These are phyloP conservation scores for Lathyrus tuberosus DNA, from an alignment of 306 rosid species.

Conservation along the genomic window DNA sequence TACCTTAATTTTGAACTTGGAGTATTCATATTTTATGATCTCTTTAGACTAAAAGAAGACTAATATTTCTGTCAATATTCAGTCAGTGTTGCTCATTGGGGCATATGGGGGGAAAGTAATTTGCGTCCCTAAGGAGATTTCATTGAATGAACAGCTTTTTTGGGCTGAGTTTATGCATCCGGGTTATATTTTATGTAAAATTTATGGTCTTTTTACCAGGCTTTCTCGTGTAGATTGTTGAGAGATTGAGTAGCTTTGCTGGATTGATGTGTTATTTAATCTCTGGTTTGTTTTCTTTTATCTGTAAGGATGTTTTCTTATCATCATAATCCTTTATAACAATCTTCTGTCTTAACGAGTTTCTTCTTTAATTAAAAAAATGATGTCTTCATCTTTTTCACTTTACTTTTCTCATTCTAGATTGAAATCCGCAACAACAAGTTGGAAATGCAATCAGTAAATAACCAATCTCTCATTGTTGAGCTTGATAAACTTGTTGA, in stretches of 20 bases:
- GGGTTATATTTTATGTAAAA: slow-evolving; percentile 26
- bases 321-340: slow-evolving; percentile 19
- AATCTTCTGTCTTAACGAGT: slow-evolving; percentile 20
- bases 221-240: slow-evolving; percentile 21
- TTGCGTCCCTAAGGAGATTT: slow-evolving; percentile 11
- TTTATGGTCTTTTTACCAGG: slow-evolving; percentile 4
- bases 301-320: slow-evolving; percentile 24
- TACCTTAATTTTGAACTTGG: not conserved
- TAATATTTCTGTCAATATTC: not conserved
- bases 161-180: slow-evolving; percentile 13
- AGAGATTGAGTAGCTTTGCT: slow-evolving; percentile 28
- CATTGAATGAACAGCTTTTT: slow-evolving; percentile 20
- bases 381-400: slow-evolving; percentile 31
- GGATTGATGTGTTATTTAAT: slow-evolving; percentile 13
- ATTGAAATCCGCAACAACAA: slow-evolving; percentile 93
- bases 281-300: slow-evolving; percentile 19
- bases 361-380: slow-evolving; percentile 15
- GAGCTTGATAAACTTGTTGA: slow-evolving; percentile 87
- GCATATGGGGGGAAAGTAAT: slow-evolving; percentile 12
- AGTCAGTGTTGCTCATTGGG: slow-evolving; percentile 5
- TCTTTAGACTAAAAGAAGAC: slow-evolving; percentile 7
- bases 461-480: slow-evolving; percentile 74
- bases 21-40: not conserved
- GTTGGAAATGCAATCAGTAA: slow-evolving; percentile 90
- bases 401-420: slow-evolving; percentile 53